Evolutionary conservation across 2,329 filamentous ascomycete species (phyloP), one percentile per base, ranked within the genome.

Genomic region (Ceratocystis alfenasii): DNA sequence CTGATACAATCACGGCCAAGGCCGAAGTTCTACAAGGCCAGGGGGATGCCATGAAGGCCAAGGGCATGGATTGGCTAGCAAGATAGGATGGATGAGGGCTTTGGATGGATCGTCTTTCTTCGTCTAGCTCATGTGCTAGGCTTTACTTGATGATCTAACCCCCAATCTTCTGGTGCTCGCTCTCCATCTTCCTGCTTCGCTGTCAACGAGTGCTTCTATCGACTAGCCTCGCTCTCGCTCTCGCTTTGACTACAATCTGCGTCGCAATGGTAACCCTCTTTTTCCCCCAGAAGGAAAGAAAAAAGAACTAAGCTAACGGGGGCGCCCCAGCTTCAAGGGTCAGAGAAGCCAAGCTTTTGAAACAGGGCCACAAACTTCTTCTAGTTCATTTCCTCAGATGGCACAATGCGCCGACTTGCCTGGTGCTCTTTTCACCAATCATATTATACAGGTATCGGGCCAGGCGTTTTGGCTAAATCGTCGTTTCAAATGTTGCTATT

Each of bases 371-470:
- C 53, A 57, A 57, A 57, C 53, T 30, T 57, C 53, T 30, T 57
- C 53, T 57, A 57, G 53, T 57, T 57, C 53, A 57, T 30, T 57
- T 57, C 53, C 53, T 57, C 22, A 57, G 53, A 57, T 57, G 53
- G 53, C 53, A 57, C 53, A 57, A 57, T 57, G 20, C 22, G 10
- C 53, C 53, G 22, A 33, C 53, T 57, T 30, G 53, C 22, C 53
- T 30, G 22, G 22, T 28, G 53, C 22, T 20, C 22, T 17, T 15
- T 28, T 57, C 53, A 30, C 53, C 22, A 57, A 57, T 57, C 53
- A 17, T n/a, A 33, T 57, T 30, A 57, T 57, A 28, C 53, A 22
- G 53, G 30, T 30, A 22, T 28, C 22, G 53, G 53, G 22, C 22
- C n/a, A 28, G 53, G 53, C 25, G 25, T 57, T 25, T 50, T 50